Evolutionary conservation across 192 early-diverging fungal genomes (phyloP).

Genomic region (Coemansia brasiliensis): DNA sequence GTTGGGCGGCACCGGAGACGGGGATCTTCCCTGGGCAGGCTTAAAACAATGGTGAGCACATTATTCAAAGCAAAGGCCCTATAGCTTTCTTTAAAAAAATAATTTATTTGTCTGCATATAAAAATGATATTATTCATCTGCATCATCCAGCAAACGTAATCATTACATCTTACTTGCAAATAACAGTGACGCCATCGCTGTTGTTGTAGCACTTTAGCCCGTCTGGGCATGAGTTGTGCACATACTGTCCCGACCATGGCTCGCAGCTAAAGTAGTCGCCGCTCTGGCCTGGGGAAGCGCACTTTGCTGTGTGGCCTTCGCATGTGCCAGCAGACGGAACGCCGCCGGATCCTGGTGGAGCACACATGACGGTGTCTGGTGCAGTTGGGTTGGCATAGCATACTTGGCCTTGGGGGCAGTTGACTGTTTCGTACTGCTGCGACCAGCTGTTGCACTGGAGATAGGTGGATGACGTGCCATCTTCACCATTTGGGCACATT

Average conservation of each 20-base stretch:
- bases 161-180: conserved; percentile 16
- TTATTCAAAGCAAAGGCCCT: conserved; percentile 3
- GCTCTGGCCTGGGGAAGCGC: conserved; percentile 20
- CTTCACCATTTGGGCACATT: conserved; percentile 37
- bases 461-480: conserved; percentile 42
- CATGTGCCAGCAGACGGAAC: conserved; percentile 33
- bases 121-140: too few relatives aligned
- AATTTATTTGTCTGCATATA: too few relatives aligned
- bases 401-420: conserved; percentile 37
- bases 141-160: not conserved
- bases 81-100: not conserved
- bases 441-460: conserved; percentile 46
- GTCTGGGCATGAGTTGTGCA: conserved; percentile 21
- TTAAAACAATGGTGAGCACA: conserved; percentile 15
- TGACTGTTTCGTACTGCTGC: conserved; percentile 25
- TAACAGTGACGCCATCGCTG: conserved; percentile 19
- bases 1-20: conserved; percentile 11
- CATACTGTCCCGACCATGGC: conserved; percentile 38
- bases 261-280: conserved; percentile 43
- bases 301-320: conserved; percentile 35
- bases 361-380: conserved; percentile 38
- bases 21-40: conserved; percentile 15
- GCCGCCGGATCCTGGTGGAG: conserved; percentile 40
- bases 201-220: conserved; percentile 42
- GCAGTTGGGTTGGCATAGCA: conserved; percentile 47